Conservation (phyloP, 371 early-diverging fungal genomes). For the Massospora cicadina region DNA sequence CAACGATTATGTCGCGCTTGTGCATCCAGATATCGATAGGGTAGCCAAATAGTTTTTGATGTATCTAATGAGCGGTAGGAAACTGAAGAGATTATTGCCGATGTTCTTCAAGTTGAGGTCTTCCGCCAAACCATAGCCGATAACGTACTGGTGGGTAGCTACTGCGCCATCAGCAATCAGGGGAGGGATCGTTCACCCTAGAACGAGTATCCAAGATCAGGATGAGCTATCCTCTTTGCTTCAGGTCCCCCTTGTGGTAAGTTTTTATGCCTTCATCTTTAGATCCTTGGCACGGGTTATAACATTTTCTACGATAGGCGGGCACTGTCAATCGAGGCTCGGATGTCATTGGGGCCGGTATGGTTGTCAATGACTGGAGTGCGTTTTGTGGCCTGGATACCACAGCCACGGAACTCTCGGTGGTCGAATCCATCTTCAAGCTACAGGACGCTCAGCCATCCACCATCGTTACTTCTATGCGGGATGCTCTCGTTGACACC, state of each 20-base stretch:
- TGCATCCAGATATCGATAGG: constrained; percentile 96
- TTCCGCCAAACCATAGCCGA: constrained; percentile 98
- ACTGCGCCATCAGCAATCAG: constrained; percentile 93
- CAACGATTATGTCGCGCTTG: constrained; percentile 99
- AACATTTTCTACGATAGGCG: constrained; percentile 28
- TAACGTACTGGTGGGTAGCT: constrained; percentile 97
- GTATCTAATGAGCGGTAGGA: constrained; percentile 23
- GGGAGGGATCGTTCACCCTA: constrained; percentile 98
- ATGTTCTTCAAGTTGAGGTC: constrained; percentile 96
- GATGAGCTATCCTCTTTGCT: constrained; percentile 97
- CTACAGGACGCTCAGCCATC: constrained; percentile 78
- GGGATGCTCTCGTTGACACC: constrained; percentile 85
- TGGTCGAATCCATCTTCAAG: constrained; percentile 98
- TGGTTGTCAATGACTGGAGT: constrained; percentile 98
- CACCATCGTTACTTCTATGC: constrained; percentile 81
- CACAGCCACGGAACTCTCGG: constrained; percentile 94
- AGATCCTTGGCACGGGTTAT: background rate
- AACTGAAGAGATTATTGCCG: constrained; percentile 97
- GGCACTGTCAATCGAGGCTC: constrained; percentile 99
- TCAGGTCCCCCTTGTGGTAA: constrained; percentile 86
- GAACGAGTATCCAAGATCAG: constrained; percentile 91
- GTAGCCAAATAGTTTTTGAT: constrained; percentile 10
- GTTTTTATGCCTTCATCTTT: constrained; percentile 12
- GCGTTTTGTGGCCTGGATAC: constrained; percentile 97
- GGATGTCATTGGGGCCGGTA: constrained; percentile 94